Base-by-base conservation (phyloP, 441 rosid species). In the Erodium texanum region DNA sequence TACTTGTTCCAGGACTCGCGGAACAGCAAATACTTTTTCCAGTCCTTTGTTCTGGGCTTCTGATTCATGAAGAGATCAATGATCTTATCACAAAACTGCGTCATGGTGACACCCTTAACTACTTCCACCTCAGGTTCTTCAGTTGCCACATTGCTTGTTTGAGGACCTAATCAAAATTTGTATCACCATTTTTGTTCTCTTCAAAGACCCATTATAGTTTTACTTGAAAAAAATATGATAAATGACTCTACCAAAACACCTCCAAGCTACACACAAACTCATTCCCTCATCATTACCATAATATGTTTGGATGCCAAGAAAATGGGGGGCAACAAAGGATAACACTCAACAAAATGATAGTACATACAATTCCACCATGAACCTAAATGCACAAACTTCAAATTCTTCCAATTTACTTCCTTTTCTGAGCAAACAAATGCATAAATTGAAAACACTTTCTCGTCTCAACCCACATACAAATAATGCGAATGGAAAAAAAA, bases 1-100 rank as follows among this genome's bases (percentile, higher is more conserved):
- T 89, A 89, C 84, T 87, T 90, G 24, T 80, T 81, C 97, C 96
- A 93, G 75, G 89, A 96, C 62, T 89, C 90, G 75, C 97, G 85
- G 19, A 90, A 79, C 58, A 87, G 83, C 82, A 93, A 71, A 76
- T 82, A 89, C 79, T 84, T 89, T 68, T 81, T 87, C 98, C 96
- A 93, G 20, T 90, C 80, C 69, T 82, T 93, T 12, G 83, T 89
- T 73, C 84, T 81, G 45, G 86, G 87, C 72, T 90, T 93, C 88
- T 89, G 86, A 72, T 79, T 81, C 82, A 90, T 73, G 78, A 90
- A 93, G 65, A 87, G 18, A 80, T 89, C 92, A 73, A 93, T 84
- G 8, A 90, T 79, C 79, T 82, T 93, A 75, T 93, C 98, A 69
- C 94, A 86, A 73, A 93, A 79, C 65, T 87, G 87, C 68, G 85